Conservation (phyloP, 192 early-diverging fungal species). For the Coemansia asiatica region DNA sequence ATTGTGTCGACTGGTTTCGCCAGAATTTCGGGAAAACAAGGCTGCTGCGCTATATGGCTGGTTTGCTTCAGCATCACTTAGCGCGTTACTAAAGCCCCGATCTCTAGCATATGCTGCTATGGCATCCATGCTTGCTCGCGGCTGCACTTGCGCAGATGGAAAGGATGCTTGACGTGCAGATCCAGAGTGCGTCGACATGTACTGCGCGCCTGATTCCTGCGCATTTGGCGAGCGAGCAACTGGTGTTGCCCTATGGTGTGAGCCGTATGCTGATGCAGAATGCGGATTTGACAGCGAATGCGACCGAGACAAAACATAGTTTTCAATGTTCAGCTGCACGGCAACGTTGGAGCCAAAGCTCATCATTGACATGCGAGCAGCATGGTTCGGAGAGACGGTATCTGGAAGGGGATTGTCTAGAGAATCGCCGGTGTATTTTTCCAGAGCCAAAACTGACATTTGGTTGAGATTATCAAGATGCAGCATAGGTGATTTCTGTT, state of each 20-base stretch:
- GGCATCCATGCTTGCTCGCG: conserved; percentile 37
- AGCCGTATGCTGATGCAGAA: conserved; percentile 28
- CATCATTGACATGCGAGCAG: conserved; percentile 35
- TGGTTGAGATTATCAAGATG: conserved; percentile 8
- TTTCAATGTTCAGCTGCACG: conserved; percentile 29
- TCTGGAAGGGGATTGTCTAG: conserved; percentile 27
- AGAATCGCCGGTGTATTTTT: conserved; percentile 24
- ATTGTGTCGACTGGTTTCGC: neutral
- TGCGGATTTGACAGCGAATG: conserved; percentile 44
- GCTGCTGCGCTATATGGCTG: neutral
- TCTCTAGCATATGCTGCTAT: conserved; percentile 13
- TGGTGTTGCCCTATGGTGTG: conserved; percentile 14
- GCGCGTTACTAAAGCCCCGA: conserved; percentile 4
- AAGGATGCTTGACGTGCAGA: conserved; percentile 25
- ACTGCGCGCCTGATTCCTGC: conserved; percentile 17
- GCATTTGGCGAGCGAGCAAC: conserved; percentile 27
- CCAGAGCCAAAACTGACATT: conserved; percentile 9
- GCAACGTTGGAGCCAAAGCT: conserved; percentile 51
- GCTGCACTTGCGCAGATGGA: conserved; percentile 15
- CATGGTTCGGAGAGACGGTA: conserved; percentile 19
- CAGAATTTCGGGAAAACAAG: neutral
- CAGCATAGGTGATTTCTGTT: neutral
- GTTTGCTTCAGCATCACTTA: neutral
- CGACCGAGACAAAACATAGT: conserved; percentile 21
- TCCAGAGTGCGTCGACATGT: conserved; percentile 20